Evolutionary conservation across 176 grass and related monocot species (phyloP), one percentile per base, ranked within the genome.

Genomic region (Thalia dealbata): DNA sequence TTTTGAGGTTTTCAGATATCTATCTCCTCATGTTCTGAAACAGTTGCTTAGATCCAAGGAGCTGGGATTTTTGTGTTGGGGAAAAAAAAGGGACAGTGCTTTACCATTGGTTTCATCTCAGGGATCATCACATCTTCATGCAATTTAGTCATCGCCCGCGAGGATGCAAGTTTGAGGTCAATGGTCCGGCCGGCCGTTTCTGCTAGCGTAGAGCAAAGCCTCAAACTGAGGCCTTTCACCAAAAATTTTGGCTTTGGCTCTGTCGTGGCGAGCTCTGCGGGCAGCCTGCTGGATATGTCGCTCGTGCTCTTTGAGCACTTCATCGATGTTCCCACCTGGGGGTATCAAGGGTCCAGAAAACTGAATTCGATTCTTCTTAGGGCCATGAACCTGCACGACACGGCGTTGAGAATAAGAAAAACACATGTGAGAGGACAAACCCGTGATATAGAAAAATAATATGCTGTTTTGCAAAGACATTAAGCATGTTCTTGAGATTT

Each of bases 281-380:
- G 88, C 90, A 0, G 87, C 90, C 42, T 91, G 90, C 69, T 99
- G 87, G 77, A 99, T 91, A 52, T 99, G 95, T 42, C 83, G 76
- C 54, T 95, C 95, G 11, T 99, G 95, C 62, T 99, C 95, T 83
- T 78, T 91, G 42, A 99, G 85, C 44, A 99, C 84, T 73, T 99
- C 95, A 15, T 99, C 88, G 55, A 95, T 81, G 79, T 93, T 91
- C 64, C 84, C 90, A 64, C 95, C 90, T 14, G 87, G 90, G 73
- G 95, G 95, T 90, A 99, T 88, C 22, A 99, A 78, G 50, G 95
- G 95, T 54, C 95, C 95, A 0, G 90, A 99, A 77, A 85, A 99
- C 73, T 91, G 95, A 77, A 99, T 95, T 81, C 87, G 86, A 75
- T 90, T 97, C 90, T 97, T 97, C 78, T 88, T 86, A 23, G 79